Evolutionary conservation across 2,329 filamentous ascomycete species (phyloP), one percentile per base, ranked within the genome.

Genomic region (Aspergillus tamarii): DNA sequence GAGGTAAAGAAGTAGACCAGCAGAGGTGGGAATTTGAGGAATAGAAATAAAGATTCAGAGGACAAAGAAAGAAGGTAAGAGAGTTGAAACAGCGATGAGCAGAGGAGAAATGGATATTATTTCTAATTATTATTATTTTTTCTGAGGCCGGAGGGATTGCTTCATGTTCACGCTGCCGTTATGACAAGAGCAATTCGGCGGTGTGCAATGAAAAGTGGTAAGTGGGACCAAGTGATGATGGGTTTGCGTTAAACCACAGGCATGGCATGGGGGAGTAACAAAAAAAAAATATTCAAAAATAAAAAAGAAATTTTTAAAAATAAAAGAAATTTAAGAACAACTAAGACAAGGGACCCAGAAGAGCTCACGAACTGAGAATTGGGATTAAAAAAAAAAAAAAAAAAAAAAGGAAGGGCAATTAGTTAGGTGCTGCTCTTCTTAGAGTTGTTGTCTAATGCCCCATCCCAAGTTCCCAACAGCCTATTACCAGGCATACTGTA

Each of bases 291-390:
- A 26, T 26, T 26, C 5, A 21, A 23, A 12, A 23, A 45, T 23
- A 23, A 23, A 45, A 45, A 62, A 53, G 62, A 62, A 48, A 59
- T 60, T 59, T 48, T 59, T 48, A 60, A 59, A 58, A 54, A 66
- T 56, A 55, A 26, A 56, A 54, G 59, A 58, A 59, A 36, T 36
- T 11, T 68, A 67, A 60, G 58, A 63, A 64, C 59, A 66, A 62
- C 48, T 45, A 62, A 68, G 57, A 59, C 59, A 57, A 63, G 68
- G 64, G 64, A 63, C 63, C 64, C 55, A 67, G 61, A 69, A 62
- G 30, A 65, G 60, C 66, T 48, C 66, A 48, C 39, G 28, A 57
- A 59, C 59, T 53, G 50, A 26, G 34, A 28, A 28, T 53, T 32
- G 26, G 14, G 39, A 57, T n/a, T 21, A 2, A 61, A 10, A 36